phyloP scores from a whole-genome alignment of 2,329 filamentous ascomycete species.

The Ceratocystis colombiana region DNA sequence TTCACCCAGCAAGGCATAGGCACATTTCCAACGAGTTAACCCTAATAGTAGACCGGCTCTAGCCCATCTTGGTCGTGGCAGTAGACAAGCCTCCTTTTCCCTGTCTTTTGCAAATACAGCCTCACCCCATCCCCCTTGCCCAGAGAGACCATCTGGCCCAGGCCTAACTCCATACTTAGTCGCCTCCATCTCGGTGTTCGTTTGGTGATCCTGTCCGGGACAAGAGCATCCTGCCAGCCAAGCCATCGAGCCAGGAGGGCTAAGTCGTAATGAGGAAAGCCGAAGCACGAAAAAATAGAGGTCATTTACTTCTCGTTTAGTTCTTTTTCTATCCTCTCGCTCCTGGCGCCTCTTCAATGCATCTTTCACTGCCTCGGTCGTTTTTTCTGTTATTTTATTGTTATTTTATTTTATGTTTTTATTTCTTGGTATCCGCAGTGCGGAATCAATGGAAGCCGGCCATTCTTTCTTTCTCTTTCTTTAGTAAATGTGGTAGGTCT shows the following conservation, averaged over 20 bases:
- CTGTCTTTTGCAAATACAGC: too few relatives aligned
- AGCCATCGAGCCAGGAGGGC: neutral
- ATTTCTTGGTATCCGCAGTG: neutral
- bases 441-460: slow-evolving; percentile 9
- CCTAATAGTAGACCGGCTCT: neutral
- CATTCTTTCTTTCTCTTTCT: neutral
- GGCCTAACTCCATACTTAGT: neutral
- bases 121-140: neutral
- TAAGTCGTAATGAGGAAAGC: neutral
- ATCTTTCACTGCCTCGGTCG: neutral
- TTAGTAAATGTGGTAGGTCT: neutral
- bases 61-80: neutral
- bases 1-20: neutral
- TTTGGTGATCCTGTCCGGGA: slow-evolving; percentile 12
- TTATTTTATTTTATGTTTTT: too few relatives aligned
- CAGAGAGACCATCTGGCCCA: neutral
- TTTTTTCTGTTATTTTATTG: neutral
- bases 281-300: neutral
- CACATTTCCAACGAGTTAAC: too few relatives aligned
- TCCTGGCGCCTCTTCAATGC: neutral
- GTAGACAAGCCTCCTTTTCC: neutral
- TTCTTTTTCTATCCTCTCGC: neutral
- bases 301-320: neutral
- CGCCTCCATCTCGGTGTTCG: slow-evolving; percentile 9
- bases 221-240: neutral